phyloP scores from a whole-genome alignment of 139 green algal genomes.

The Micromonas commoda region DNA sequence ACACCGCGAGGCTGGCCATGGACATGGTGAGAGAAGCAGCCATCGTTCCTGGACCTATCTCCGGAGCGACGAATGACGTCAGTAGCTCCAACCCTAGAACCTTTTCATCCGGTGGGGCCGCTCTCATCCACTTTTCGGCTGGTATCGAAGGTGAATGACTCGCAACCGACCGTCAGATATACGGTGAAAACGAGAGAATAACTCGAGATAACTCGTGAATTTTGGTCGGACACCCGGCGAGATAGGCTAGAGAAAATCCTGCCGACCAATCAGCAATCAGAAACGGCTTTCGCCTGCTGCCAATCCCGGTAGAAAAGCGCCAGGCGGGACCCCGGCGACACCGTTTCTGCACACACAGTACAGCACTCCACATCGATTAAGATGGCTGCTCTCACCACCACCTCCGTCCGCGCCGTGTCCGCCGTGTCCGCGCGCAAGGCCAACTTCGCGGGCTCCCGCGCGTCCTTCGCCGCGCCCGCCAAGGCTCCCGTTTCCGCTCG shows the following conservation, averaged over 20 bases:
- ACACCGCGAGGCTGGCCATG: background rate
- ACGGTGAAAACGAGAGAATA: too few relatives aligned
- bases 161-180: too few relatives aligned
- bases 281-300: too few relatives aligned
- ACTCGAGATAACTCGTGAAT: too few relatives aligned
- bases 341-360: background rate
- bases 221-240: too few relatives aligned
- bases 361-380: background rate
- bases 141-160: too few relatives aligned
- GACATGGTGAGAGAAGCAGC: background rate
- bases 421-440: background rate
- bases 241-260: too few relatives aligned
- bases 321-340: too few relatives aligned
- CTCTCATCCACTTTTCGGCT: too few relatives aligned
- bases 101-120: too few relatives aligned
- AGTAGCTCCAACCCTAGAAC: background rate
- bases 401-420: background rate
- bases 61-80: background rate
- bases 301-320: too few relatives aligned
- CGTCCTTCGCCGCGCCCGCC: background rate
- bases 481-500: background rate
- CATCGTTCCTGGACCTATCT: background rate
- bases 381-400: slow-evolving; percentile 10
- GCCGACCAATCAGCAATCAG: too few relatives aligned
- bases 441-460: background rate